Base-by-base conservation (phyloP, 257 asterid species). In the Przewalskia tangutica region DNA sequence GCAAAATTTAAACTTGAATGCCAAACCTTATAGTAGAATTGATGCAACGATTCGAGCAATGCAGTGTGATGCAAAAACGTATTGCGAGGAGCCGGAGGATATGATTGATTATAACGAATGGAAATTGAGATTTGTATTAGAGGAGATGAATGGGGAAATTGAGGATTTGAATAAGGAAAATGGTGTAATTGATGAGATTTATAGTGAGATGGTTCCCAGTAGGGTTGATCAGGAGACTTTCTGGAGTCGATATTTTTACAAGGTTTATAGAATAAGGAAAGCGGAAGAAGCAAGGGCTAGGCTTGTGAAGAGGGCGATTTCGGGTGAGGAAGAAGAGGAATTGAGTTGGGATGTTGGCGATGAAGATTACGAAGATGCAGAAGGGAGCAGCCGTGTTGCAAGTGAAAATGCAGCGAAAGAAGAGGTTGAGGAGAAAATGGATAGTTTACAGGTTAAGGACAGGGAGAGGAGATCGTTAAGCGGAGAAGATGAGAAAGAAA, bases 231-330 rank as follows among this genome's bases (percentile, higher is more conserved):
- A 85, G 44, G 93, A 88, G 85, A 87, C 87, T 1, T 95, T 95
- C 83, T 95, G 98, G 98, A 87, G 92, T 75, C 88, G 97, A 89
- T 95, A 93, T 86, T 93, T 95, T 83, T 95, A 91, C 82, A 86
- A 88, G 89, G 97, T 89, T 8, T 89, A 86, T 54, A 88, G 85
- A 86, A 88, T 89, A 27, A 87, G 87, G 89, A 87, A 86, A 71
- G 94, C 89, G 0, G 97, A 92, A 90, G 97, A 92, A 85, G 91
- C 91, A 0, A 89, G 98, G 8, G 84, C 82, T 20, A 88, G 84
- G 85, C 87, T 95, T 73, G 95, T 95, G 80, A 86, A 84, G 53
- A 81, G 91, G 55, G 97, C 93, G 1, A 91, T 90, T 11, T 85
- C 88, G 0, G 91, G 88, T 1, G 97, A 93, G 81, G 95, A 84